Percentiles rank a stretch among this genome's conserved stretches.
These are phyloP conservation scores for Mucor irregularis DNA, from an alignment of 371 early-diverging fungal species.

Conservation along the genomic window DNA sequence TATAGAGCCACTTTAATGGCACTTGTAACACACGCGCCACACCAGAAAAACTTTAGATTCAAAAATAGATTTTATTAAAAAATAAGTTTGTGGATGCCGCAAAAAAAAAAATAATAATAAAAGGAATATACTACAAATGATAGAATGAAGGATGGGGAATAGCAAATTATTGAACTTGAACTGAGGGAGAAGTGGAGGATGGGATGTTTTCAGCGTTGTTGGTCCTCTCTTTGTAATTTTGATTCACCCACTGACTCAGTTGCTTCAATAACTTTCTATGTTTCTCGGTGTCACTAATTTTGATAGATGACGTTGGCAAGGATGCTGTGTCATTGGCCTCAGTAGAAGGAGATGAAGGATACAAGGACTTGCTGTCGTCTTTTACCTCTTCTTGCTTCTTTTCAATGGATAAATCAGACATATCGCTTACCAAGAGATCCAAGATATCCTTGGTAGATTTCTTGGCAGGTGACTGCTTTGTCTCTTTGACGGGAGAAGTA, in stretches of 20 bases:
- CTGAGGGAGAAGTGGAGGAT: not conserved
- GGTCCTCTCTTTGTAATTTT: not conserved
- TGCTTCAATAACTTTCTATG: slow-evolving; percentile 17
- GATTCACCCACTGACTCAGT: slow-evolving; percentile 19
- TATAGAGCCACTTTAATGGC: no score
- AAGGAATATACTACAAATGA: not conserved
- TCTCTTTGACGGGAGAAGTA: not conserved
- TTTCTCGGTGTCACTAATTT: no score
- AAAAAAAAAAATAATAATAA: not conserved
- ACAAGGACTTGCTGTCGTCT: slow-evolving; percentile 2
- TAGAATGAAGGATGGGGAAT: not conserved
- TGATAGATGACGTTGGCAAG: no score
- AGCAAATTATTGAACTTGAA: slow-evolving; percentile 4
- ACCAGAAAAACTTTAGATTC: no score
- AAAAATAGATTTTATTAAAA: no score
- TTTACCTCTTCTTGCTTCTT: not conserved
- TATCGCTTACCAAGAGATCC: slow-evolving; percentile 22
- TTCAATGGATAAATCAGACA: slow-evolving; percentile 16
- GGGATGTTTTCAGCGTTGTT: not conserved
- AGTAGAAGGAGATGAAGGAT: slow-evolving; percentile 8
- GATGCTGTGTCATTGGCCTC: no score
- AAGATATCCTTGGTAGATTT: slow-evolving; percentile 24
- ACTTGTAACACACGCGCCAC: no score
- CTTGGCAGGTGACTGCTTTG: slow-evolving; percentile 10
- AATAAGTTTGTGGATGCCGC: no score